phyloP scores from a whole-genome alignment of 2,329 filamentous ascomycete species.

The Cladosporium sphaerospermum region DNA sequence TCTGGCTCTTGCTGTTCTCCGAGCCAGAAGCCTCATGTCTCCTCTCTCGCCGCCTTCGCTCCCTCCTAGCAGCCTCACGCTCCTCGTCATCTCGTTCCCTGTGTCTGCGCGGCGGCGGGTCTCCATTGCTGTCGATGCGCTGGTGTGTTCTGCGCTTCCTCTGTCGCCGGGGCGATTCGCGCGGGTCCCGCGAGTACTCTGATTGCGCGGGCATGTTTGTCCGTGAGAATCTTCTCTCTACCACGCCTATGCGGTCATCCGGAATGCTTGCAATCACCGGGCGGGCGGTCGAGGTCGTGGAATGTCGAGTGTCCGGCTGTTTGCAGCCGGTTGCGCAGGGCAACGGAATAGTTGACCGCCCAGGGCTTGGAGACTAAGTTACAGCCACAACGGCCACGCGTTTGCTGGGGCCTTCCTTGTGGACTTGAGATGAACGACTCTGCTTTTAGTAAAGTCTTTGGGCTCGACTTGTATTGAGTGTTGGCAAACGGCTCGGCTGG shows the following conservation, averaged over 20 bases:
- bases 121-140: conserved; percentile 30
- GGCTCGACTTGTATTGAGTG: not conserved
- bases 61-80: not conserved
- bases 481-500: not conserved
- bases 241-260: conserved; percentile 4
- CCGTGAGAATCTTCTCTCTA: not conserved
- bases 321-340: not conserved
- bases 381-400: not conserved
- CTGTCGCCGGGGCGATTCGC: conserved; percentile 26
- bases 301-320: not conserved
- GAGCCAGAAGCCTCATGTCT: conserved; percentile 1
- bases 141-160: conserved; percentile 29
- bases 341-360: not conserved
- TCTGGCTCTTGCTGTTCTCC: conserved; percentile 10
- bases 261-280: not conserved
- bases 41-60: conserved; percentile 5
- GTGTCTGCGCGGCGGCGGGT: conserved; percentile 16
- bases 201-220: conserved; percentile 3
- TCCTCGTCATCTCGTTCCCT: conserved; percentile 7
- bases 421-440: not conserved
- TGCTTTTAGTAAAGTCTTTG: not conserved
- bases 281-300: not conserved
- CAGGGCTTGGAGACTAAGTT: not conserved
- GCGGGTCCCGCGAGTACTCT: conserved; percentile 10
- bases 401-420: not conserved